These are phyloP conservation scores for Cladosporium sphaerospermum DNA, from an alignment of 2,329 filamentous ascomycete genomes.

Conservation along the genomic window DNA sequence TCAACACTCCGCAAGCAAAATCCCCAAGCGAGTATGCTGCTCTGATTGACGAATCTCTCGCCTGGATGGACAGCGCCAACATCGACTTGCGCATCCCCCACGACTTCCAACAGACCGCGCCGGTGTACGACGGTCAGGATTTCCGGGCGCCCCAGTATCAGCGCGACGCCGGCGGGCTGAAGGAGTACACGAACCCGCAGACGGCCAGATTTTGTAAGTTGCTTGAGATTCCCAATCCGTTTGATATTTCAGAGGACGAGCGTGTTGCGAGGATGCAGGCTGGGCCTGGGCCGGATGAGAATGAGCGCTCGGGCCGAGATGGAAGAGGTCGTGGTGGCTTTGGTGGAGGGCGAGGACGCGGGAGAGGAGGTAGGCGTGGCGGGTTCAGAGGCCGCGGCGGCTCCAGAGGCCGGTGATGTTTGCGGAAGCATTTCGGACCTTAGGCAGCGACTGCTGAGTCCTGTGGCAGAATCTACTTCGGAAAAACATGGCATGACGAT, in stretches of 20 bases:
- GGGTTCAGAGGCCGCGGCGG: conserved; percentile 9
- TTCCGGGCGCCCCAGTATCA: conserved; percentile 23
- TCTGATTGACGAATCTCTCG: conserved; percentile 61
- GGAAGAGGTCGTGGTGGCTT: conserved; percentile 19
- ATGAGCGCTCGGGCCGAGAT: conserved; percentile 18
- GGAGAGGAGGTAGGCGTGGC: conserved; percentile 15
- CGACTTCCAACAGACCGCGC: conserved; percentile 73
- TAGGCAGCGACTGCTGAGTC: not conserved
- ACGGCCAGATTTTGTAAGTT: conserved; percentile 76
- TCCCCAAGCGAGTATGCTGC: conserved; percentile 53
- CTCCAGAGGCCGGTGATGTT: not conserved
- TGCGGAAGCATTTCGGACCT: not conserved
- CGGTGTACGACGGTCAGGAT: conserved; percentile 48
- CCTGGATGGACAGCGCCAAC: conserved; percentile 67
- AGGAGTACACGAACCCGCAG: conserved; percentile 82
- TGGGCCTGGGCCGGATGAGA: conserved; percentile 46
- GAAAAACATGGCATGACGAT: too few species aligned
- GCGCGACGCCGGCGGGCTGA: conserved; percentile 43
- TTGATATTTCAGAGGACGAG: conserved; percentile 67
- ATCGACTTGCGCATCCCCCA: conserved; percentile 64
- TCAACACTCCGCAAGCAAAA: conserved; percentile 48
- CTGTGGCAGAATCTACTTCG: too few species aligned
- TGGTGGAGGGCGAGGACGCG: conserved; percentile 16
- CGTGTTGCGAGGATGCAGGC: conserved; percentile 51
- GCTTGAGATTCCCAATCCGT: conserved; percentile 69